Base-by-base conservation (phyloP, 148 eudicot species). In the Diospyros lotus region DNA sequence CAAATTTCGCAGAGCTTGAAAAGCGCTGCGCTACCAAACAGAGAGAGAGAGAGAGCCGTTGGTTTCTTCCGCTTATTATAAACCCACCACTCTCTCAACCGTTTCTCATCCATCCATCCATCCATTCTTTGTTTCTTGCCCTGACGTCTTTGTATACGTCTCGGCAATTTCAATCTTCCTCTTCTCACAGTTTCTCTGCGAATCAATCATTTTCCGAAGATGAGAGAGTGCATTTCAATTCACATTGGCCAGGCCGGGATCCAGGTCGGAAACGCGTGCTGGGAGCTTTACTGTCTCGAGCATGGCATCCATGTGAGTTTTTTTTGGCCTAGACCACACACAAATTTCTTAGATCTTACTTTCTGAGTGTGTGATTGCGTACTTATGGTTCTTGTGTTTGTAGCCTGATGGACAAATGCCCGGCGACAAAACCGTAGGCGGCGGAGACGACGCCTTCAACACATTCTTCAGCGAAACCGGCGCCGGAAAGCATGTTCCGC, bases 371-470 rank as follows among this genome's bases (percentile, higher is more conserved):
- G 7, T 68, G 13, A 59, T 9, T 45, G 40, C 39, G 58, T 43
- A 1, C 11, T 59, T 59, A 38, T 48, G 66, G 51, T 67, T 41
- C 10, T 66, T 3, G 10, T 39, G 8, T 6, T 48, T 45, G 38
- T 75, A 84, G 87, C 87, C 87, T 71, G 85, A 84, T 82, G 87
- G 87, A 1, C 87, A 84, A 82, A 84, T 84, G 87, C 85, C 83
- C 1, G 61, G 81, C 2, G 87, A 84, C 69, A 66, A 61, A 17
- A 84, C 87, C 0, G 85, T 79, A 1, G 87, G 87, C 0, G 87
- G 87, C 1, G 87, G 87, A 2, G 87, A 84, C 28, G 28, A 28
- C 28, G 28, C 28, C 28, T 28, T 28, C 28, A 28, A 28, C 0
- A 28, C 28, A 28, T 28, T 28, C 28, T 28, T 28, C 28, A 28